Percentiles rank a stretch among this genome's conserved stretches.
These are phyloP conservation scores for Diversispora eburnea DNA, from an alignment of 192 early-diverging fungal species.

Conservation along the genomic window DNA sequence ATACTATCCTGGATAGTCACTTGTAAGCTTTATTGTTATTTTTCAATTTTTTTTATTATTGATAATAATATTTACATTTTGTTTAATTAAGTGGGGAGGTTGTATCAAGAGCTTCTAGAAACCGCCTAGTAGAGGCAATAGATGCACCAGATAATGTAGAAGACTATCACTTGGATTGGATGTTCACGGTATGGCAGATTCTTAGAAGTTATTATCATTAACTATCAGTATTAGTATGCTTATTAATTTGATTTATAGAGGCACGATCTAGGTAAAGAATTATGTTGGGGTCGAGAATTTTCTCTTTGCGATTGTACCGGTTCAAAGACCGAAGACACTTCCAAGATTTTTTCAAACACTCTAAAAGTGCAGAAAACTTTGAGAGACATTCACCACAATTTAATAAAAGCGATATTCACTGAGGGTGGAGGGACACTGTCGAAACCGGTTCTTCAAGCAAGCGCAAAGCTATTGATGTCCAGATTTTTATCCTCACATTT, in stretches of 20 bases:
- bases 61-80: constrained; percentile 13
- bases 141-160: constrained; percentile 30
- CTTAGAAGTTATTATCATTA: constrained; percentile 2
- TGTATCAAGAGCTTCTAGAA: constrained; percentile 28
- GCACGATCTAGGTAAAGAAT: constrained; percentile 26
- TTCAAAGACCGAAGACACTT: constrained; percentile 26
- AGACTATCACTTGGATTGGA: constrained; percentile 31
- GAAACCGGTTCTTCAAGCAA: constrained; percentile 9
- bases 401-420: constrained; percentile 24
- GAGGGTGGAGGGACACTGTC: constrained; percentile 13
- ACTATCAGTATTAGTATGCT: constrained; percentile 8
- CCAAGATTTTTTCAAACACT: constrained; percentile 24
- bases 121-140: constrained; percentile 25
- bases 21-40: constrained; percentile 21
- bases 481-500: constrained; percentile 26
- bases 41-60: not conserved
- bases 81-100: constrained; percentile 29
- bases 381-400: constrained; percentile 25
- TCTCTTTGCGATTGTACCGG: constrained; percentile 22
- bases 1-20: constrained; percentile 27
- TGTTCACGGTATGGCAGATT: constrained; percentile 31
- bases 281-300: constrained; percentile 27
- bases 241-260: constrained; percentile 26
- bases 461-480: constrained; percentile 24
- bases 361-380: constrained; percentile 26